These are phyloP conservation scores for Candida hungchunana DNA, from an alignment of 805 yeast genomes.

Conservation along the genomic window DNA sequence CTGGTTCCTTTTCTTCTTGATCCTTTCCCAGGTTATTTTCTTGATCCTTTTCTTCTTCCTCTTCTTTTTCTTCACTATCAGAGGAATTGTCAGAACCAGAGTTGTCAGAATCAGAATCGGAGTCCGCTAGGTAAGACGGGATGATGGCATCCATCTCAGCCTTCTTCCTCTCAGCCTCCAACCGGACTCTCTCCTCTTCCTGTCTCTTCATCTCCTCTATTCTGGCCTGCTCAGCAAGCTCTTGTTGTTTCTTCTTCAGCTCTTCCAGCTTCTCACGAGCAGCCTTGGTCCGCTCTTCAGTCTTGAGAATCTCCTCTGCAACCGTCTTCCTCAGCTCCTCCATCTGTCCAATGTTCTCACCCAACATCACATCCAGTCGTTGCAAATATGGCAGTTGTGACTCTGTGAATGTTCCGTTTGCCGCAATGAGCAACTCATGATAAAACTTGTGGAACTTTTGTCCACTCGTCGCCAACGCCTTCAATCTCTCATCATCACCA, in stretches of 20 bases:
- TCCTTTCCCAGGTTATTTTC: constrained; percentile 6
- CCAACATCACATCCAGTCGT: constrained; percentile 8
- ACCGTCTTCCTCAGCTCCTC: constrained; percentile 18
- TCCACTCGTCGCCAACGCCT: constrained; percentile 8
- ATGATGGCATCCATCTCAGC: constrained; percentile 18
- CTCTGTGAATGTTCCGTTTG: constrained; percentile 17
- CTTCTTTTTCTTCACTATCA: constrained; percentile 7
- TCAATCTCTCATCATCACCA: constrained; percentile 13
- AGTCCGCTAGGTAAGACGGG: constrained; percentile 21
- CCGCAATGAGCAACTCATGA: constrained; percentile 18
- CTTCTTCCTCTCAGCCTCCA: too few relatives aligned
- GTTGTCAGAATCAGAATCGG: constrained; percentile 15
- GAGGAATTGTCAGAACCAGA: constrained; percentile 7
- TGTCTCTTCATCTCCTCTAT: constrained; percentile 9
- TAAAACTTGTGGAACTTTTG: constrained; percentile 20
- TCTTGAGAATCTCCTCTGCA: constrained; percentile 9
- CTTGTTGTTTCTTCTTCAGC: constrained; percentile 13
- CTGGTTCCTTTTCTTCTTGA: background rate
- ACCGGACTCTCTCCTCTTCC: constrained; percentile 12
- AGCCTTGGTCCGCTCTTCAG: constrained; percentile 8
- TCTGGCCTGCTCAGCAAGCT: constrained; percentile 12
- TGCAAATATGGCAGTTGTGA: constrained; percentile 8
- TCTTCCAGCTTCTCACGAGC: constrained; percentile 14
- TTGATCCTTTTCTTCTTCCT: constrained; percentile 17
- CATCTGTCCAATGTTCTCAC: constrained; percentile 16